Conservation (phyloP, 257 asterid genomes). For the Ocimum tenuiflorum region DNA sequence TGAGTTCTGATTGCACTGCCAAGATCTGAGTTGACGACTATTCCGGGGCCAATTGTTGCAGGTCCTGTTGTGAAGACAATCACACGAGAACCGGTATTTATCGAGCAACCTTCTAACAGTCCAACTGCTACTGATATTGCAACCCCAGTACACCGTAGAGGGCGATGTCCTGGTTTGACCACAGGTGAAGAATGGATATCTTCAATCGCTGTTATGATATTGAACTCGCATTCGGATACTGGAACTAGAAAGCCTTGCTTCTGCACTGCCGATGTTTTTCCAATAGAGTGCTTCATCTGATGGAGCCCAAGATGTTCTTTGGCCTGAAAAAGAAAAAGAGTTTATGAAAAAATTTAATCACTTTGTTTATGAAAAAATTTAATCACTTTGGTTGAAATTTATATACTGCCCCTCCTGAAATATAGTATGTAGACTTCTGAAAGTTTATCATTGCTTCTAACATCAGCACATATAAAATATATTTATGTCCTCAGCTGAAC, state of each 20-base stretch:
- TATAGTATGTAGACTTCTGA: background rate
- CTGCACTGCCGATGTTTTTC: conserved; percentile 42
- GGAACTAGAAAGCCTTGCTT: conserved; percentile 68
- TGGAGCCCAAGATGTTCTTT: conserved; percentile 61
- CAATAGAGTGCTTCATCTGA: conserved; percentile 47
- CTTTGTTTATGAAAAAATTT: too few species aligned
- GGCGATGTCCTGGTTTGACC: conserved; percentile 62
- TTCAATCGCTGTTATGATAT: conserved; percentile 71
- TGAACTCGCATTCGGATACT: conserved; percentile 82
- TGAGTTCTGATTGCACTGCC: conserved; percentile 64
- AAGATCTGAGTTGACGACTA: conserved; percentile 57
- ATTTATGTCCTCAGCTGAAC: background rate
- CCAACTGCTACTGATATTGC: conserved; percentile 92
- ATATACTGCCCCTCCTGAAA: background rate
- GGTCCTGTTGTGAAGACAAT: conserved; percentile 97
- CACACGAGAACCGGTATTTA: conserved; percentile 70
- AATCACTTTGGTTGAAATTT: background rate
- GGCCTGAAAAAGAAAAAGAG: conserved; percentile 34
- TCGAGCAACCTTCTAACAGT: conserved; percentile 69
- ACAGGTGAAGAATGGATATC: conserved; percentile 52
- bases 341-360: too few species aligned
- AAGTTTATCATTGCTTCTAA: conserved; percentile 6
- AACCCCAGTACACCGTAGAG: conserved; percentile 69
- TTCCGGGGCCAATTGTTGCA: conserved; percentile 85
- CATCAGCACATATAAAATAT: background rate